These are phyloP conservation scores for Cryptococcus jaspeensis DNA, from an alignment of 1,284 basidiomycete genomes.

Conservation along the genomic window DNA sequence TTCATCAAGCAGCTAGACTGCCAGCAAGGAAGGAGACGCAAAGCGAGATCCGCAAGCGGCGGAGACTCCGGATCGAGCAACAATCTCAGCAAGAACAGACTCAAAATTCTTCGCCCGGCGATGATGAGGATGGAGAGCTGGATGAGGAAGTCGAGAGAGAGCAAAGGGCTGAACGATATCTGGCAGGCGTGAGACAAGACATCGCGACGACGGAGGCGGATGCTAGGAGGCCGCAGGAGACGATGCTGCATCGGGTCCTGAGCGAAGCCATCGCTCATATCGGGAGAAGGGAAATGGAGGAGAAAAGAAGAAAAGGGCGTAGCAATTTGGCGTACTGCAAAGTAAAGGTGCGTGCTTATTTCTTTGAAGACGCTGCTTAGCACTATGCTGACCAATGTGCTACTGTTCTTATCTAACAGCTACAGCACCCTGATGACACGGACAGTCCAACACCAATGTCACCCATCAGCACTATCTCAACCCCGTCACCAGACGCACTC, in stretches of 20 bases:
- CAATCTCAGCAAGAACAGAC: not conserved
- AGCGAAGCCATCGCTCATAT: conserved; percentile 3
- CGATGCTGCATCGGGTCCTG: not conserved
- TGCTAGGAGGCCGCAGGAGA: not conserved
- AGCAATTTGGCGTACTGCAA: conserved; percentile 1
- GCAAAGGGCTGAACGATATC: not conserved
- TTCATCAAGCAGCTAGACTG: not conserved
- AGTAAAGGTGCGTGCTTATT: not conserved
- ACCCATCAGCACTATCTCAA: not conserved
- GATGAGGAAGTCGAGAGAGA: not conserved
- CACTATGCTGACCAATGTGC: not conserved
- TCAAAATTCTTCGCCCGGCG: not conserved
- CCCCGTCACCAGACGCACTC: not conserved
- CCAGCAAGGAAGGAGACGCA: not conserved
- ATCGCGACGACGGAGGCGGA: not conserved
- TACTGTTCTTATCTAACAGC: no score
- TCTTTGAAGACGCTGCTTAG: not conserved
- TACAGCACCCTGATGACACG: no score
- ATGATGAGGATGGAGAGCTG: not conserved
- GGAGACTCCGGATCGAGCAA: not conserved
- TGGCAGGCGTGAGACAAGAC: not conserved
- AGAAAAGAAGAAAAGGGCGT: not conserved
- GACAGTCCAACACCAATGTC: not conserved
- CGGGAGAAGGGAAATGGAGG: not conserved
- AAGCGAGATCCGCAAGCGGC: not conserved